phyloP scores from a whole-genome alignment of 352 stramenopile genomes.

The Thalassiosira ordinaria region DNA sequence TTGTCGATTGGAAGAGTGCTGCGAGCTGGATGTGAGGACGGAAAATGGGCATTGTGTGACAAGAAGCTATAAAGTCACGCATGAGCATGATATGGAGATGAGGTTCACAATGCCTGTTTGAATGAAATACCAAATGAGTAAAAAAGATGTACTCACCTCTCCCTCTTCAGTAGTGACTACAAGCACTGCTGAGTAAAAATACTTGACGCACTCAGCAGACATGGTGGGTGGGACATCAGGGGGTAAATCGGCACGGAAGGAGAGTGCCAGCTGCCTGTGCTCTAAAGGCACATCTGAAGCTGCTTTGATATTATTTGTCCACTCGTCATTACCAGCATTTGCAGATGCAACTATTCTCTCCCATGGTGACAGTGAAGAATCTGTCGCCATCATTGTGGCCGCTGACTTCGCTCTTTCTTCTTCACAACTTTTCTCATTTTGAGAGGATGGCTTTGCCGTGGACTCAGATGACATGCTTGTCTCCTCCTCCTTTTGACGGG shows the following conservation, averaged over 20 bases:
- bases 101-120: neutral
- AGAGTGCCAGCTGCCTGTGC: constrained; percentile 57
- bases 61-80: constrained; percentile 29
- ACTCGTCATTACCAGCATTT: constrained; percentile 18
- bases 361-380: constrained; percentile 35
- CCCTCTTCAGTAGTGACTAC: constrained; percentile 49
- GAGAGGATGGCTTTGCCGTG: neutral
- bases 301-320: constrained; percentile 13
- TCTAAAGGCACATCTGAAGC: constrained; percentile 4
- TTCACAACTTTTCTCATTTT: neutral
- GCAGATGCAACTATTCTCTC: constrained; percentile 36
- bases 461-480: neutral
- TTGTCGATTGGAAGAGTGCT: constrained; percentile 16
- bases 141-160: constrained; percentile 29
- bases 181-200: constrained; percentile 76
- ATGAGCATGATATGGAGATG: too few species aligned
- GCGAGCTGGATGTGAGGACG: constrained; percentile 52
- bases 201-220: constrained; percentile 71
- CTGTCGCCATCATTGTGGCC: constrained; percentile 2
- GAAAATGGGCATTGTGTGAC: constrained; percentile 64
- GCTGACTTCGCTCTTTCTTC: constrained; percentile 1
- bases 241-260: constrained; percentile 75
- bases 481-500: neutral
- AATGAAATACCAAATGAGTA: constrained; percentile 1
- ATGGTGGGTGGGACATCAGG: constrained; percentile 54